Conservation (phyloP, 306 rosid genomes). For the Myrica gale region DNA sequence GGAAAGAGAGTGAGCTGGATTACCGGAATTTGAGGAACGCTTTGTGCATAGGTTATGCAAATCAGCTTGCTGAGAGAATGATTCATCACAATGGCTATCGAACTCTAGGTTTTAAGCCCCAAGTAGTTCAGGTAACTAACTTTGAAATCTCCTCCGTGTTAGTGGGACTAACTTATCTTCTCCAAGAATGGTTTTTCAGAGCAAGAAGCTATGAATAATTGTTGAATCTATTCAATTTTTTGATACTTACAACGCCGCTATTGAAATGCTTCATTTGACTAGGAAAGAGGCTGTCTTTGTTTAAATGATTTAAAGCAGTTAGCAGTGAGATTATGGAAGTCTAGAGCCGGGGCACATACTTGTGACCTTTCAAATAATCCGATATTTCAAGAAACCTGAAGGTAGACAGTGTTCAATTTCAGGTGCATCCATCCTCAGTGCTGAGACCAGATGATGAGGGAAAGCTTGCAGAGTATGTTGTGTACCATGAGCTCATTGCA, state of each 20-base stretch:
- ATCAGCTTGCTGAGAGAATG: constrained; percentile 96
- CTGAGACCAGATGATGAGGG: constrained; percentile 70
- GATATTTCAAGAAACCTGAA: constrained; percentile 18
- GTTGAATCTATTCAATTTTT: constrained; percentile 22
- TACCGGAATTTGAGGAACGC: constrained; percentile 81
- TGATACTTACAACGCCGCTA: constrained; percentile 12
- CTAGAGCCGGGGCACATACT: constrained; percentile 14
- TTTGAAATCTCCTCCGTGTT: constrained; percentile 13
- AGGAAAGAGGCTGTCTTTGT: constrained; percentile 4
- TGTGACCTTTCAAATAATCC: constrained; percentile 19
- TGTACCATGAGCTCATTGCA: constrained; percentile 88
- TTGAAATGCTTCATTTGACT: constrained; percentile 4
- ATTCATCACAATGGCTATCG: constrained; percentile 93
- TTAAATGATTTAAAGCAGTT: constrained; percentile 14
- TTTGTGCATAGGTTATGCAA: constrained; percentile 87
- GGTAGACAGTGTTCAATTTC: constrained; percentile 24
- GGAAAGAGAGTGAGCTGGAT: constrained; percentile 45
- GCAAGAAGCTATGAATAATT: constrained; percentile 4
- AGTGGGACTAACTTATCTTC: constrained; percentile 3
- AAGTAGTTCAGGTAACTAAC: constrained; percentile 79
- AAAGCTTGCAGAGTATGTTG: constrained; percentile 81
- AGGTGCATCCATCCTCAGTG: constrained; percentile 89
- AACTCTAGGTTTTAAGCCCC: constrained; percentile 83
- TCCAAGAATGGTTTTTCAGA: constrained; percentile 20
- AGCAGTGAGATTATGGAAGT: constrained; percentile 21